Base-by-base conservation (phyloP, 495 filamentous ascomycete species). In the Astrocystis sublimbata region DNA sequence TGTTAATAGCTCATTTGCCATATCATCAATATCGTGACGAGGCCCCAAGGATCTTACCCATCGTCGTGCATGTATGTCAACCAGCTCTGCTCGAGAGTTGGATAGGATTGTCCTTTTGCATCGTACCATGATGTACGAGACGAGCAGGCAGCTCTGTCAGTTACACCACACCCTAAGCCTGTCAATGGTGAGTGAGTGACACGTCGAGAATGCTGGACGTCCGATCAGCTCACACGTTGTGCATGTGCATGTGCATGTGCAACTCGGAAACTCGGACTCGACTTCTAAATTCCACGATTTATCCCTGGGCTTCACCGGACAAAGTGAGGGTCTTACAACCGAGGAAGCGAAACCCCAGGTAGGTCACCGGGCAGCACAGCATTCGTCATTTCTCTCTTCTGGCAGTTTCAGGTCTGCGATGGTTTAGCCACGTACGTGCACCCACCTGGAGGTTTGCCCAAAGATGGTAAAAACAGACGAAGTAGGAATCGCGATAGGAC, bases 151-250 rank as follows among this genome's bases (percentile, higher is more conserved):
- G 19, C 40, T 12, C 13, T 13, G 40, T 35, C 43, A 24, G 28
- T n/a, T n/a, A n/a, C n/a, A n/a, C n/a, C n/a, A n/a, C n/a, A 28
- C 9, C 10, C 40, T 28, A 17, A 43, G 40, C n/a, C 12, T 17
- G 54, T 57, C 40, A 57, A n/a, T n/a, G n/a, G n/a, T n/a, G n/a
- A n/a, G n/a, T n/a, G n/a, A n/a, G n/a, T n/a, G n/a, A n/a, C 35
- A 19, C 28, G 28, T 28, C 12, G 17, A 45, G 15, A 57, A 10
- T 13, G 26, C 38, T 45, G 23, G 17, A 45, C 28, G 54, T 45
- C 54, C 40, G 54, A 57, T 57, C 40, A 24, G 54, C 54, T 45
- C 54, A 45, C 26, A n/a, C n/a, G n/a, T n/a, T n/a, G n/a, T n/a
- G n/a, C n/a, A n/a, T n/a, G n/a, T n/a, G n/a, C n/a, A n/a, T n/a